phyloP scores from a whole-genome alignment of 2,329 filamentous ascomycete genomes.

The Colletotrichum gloeosporioides region DNA sequence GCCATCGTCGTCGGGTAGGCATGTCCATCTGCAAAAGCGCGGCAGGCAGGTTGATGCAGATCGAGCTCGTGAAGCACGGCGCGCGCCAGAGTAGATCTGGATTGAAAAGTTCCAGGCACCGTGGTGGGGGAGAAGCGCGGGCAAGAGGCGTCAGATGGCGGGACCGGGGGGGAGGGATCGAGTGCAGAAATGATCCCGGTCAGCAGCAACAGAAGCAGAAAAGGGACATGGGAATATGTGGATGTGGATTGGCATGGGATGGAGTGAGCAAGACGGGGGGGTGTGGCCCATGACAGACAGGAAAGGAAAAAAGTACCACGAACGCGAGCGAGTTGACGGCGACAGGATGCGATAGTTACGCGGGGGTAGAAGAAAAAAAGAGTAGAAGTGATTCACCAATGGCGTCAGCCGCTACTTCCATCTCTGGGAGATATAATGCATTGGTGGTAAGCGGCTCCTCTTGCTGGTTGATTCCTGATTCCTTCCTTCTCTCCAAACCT shows the following conservation, averaged over 20 bases:
- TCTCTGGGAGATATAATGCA: not conserved
- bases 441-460: slow-evolving; percentile 8
- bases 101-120: not conserved
- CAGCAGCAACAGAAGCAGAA: not conserved
- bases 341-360: not conserved
- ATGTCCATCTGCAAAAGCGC: not conserved
- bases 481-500: not conserved
- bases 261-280: not conserved
- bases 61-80: not conserved
- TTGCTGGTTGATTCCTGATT: not conserved
- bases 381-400: not conserved
- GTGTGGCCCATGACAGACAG: not conserved
- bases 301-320: not conserved
- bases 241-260: not conserved
- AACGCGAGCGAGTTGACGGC: not conserved
- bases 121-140: not conserved
- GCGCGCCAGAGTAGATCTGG: not conserved
- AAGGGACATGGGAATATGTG: not conserved
- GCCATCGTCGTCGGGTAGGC: not conserved
- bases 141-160: not conserved
- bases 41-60: slow-evolving; percentile 4
- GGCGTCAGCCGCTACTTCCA: not conserved
- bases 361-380: not conserved
- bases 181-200: slow-evolving; percentile 1
- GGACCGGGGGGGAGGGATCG: not conserved